Base-by-base conservation (phyloP, 306 rosid genomes). In the Bauhinia variegata region DNA sequence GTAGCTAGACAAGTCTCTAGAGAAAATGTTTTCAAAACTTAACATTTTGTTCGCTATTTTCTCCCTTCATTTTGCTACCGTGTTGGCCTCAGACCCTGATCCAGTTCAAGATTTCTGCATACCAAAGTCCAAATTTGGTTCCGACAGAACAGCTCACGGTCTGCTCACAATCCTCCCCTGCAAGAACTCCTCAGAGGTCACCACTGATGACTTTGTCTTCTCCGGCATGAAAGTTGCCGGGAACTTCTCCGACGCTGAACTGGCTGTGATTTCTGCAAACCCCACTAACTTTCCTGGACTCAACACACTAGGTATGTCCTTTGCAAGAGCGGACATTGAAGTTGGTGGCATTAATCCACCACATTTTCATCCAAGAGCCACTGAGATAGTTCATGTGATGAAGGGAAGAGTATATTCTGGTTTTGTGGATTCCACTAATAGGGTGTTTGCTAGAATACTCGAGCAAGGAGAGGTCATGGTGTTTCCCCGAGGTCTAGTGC, bases 21-120 rank as follows among this genome's bases (percentile, higher is more conserved):
- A n/a, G n/a, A n/a, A n/a, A 62, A 89, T 92, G 96, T 60, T 50
- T 18, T 67, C 71, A 47, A 17, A 30, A 48, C 71, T 69, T n/a
- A 47, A 70, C 67, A 55, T 80, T 50, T 50, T 73, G 38, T 47
- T 75, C 33, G 60, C 69, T 2, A 58, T 80, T 37, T 61, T 78
- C 58, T 52, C 71, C 67, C 71, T 86, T 48, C 72, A 48, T 49
- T 55, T 63, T 18, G 54, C 57, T 42, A 73, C 42, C 54, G 54
- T 75, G 73, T 42, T 76, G 14, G 91, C 96, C 54, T 81, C 98
- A 6, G 98, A 93, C 57, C 98, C 98, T 39, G 98, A 93, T 66
- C 95, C 98, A 34, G 46, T 93, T 14, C 98, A 93, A 75, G 98
- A 93, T 71, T 89, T 81, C 36, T 93, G 98, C 96, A 77, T 89